Conservation (phyloP, 2,329 filamentous ascomycete species). For the Penicillium sp. region DNA sequence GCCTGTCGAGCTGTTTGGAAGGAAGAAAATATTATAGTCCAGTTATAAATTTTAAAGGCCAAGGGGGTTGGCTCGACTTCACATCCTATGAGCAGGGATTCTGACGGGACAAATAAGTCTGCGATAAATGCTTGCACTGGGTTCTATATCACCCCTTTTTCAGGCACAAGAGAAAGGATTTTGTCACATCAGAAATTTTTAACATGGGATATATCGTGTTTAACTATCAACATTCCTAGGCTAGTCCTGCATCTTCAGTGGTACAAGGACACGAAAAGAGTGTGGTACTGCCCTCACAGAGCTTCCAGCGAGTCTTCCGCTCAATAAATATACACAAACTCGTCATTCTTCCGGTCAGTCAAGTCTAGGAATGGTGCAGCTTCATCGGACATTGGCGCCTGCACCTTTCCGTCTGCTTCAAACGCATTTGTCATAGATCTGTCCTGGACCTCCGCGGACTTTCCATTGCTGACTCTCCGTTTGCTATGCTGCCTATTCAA, state of each 20-base stretch:
- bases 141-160: background rate
- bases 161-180: background rate
- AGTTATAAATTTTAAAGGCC: too few species aligned
- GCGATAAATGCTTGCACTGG: too few species aligned
- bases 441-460: background rate
- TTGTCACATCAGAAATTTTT: background rate
- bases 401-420: background rate
- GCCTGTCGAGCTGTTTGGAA: too few species aligned
- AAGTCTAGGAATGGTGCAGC: background rate
- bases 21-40: too few species aligned
- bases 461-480: background rate
- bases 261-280: background rate
- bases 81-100: too few species aligned
- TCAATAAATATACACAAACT: background rate
- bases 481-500: background rate
- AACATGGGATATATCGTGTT: background rate
- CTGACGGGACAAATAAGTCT: too few species aligned
- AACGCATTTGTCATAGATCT: background rate
- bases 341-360: background rate
- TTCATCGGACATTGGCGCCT: background rate
- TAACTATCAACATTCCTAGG: background rate
- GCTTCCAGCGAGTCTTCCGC: background rate
- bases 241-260: background rate
- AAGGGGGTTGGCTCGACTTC: too few species aligned
- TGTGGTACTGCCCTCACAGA: background rate